A percentile compares a stretch with the other conserved stretches of the same genome.
Conservation (phyloP, 208 protist genomes). For the Wallacemonas collosoma region DNA sequence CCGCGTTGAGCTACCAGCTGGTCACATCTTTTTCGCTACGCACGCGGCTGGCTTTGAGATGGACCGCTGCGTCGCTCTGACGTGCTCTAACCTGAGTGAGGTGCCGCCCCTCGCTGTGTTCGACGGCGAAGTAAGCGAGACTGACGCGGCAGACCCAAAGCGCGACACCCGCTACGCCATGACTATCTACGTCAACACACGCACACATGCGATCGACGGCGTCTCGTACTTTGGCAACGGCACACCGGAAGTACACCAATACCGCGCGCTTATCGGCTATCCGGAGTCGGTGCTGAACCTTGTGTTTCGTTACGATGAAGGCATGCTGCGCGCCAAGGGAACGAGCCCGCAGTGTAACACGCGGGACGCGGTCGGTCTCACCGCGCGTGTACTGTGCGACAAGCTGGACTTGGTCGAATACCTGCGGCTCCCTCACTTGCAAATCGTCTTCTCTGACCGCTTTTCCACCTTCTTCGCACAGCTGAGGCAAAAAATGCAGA, state of each 20-base stretch:
- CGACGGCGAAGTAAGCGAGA: background rate
- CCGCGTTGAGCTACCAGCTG: constrained; percentile 57
- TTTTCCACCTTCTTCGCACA: constrained; percentile 73
- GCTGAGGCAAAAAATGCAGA: constrained; percentile 47
- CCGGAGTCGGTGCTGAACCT: constrained; percentile 86
- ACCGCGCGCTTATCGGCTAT: constrained; percentile 71
- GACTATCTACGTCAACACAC: constrained; percentile 69
- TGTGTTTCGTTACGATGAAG: constrained; percentile 78
- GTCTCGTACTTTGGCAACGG: constrained; percentile 85
- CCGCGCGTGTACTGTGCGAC: constrained; percentile 37
- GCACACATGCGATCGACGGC: constrained; percentile 69
- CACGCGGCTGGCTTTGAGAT: constrained; percentile 25
- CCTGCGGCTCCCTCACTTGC: constrained; percentile 64
- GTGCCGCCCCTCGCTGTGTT: constrained; percentile 5
- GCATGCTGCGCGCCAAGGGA: constrained; percentile 7
- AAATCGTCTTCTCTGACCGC: constrained; percentile 76
- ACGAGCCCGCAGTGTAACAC: constrained; percentile 15
- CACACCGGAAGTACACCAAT: constrained; percentile 74
- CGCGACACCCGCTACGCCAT: constrained; percentile 49
- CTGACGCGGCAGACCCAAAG: background rate
- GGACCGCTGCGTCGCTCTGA: background rate
- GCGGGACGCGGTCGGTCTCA: constrained; percentile 25
- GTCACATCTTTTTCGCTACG: constrained; percentile 38
- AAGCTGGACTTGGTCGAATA: constrained; percentile 80
- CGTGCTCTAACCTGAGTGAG: constrained; percentile 8